A percentile compares a stretch with the other conserved stretches of the same genome.
phyloP scores from a whole-genome alignment of 2,329 filamentous ascomycete species.

The Pseudogymnoascus sp. region DNA sequence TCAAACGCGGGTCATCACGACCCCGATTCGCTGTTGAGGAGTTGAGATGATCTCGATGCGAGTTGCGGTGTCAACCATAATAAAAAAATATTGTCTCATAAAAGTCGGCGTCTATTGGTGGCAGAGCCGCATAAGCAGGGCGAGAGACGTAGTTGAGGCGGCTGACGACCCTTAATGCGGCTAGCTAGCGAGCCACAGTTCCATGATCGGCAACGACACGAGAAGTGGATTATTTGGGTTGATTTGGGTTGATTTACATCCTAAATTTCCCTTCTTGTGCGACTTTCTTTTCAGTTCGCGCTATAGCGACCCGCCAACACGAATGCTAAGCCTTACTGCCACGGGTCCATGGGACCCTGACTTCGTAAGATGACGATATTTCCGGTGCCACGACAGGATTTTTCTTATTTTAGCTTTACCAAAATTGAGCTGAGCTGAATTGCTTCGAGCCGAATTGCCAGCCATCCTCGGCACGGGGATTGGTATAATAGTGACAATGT shows the following conservation, averaged over 20 bases:
- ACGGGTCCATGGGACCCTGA: not conserved
- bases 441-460: not conserved
- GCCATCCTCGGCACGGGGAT: not conserved
- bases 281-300: not conserved
- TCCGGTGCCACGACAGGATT: not conserved
- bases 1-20: not conserved
- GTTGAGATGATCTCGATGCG: not conserved
- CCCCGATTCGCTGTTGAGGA: not conserved
- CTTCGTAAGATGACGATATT: conserved; percentile 8
- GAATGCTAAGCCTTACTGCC: not conserved
- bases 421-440: not conserved
- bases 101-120: not conserved
- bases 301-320: conserved; percentile 2
- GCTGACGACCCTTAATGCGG: not conserved
- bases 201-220: conserved; percentile 2
- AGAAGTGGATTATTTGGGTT: not conserved
- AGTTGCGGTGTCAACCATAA: not conserved
- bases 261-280: not conserved
- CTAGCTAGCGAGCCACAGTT: not conserved
- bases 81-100: not conserved
- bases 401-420: conserved; percentile 1
- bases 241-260: not conserved
- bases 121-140: not conserved
- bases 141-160: not conserved
- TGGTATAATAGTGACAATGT: not conserved